Evolutionary conservation across 2,329 filamentous ascomycete species (phyloP), one percentile per base, ranked within the genome.

Genomic region (Aspergillus tanneri): DNA sequence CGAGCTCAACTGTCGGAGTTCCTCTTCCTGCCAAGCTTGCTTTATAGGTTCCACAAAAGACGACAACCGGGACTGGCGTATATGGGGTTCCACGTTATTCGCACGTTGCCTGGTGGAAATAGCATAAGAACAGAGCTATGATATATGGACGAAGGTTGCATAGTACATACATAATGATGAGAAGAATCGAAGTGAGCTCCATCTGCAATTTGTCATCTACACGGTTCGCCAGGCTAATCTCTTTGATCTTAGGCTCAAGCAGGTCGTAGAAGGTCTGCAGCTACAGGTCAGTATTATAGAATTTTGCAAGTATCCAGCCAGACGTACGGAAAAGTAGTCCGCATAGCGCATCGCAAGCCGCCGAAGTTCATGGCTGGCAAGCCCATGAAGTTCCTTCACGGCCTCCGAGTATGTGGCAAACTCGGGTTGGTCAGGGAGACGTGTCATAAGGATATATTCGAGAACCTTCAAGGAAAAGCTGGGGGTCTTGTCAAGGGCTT

Each of bases 291-390:
- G 61, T 27, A 45, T 3, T 11, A 18, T 24, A 9, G 36, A 4
- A 14, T 11, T 2, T 24, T 38, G 14, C n/a, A 16, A 24, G n/a
- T n/a, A 10, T 21, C 11, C 5, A 22, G 10, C 25, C 10, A 2
- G 19, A 50, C 77, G 72, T 72, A 87, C 81, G 60, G 93, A 78
- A 53, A 99, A 84, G 64, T 95, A 87, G 66, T 97, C 88, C 0
- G 93, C 87, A 79, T 96, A 96, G 60, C 90, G 89, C 53, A 88
- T 84, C 5, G 92, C 92, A 32, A 99, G 77, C 47, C 91, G 83
- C 61, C 96, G 90, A 50, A 97, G 77, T 68, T 99, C 92, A 47
- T 90, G 80, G 69, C 90, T 90, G 60, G 89, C 88, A 62, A 95
- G 83, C 3, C 81, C 82, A 65, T 96, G 90, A 12, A 99, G 78